These are phyloP conservation scores for Lodderomyces jiufengensis DNA, from an alignment of 1,139 yeast species.

Conservation along the genomic window DNA sequence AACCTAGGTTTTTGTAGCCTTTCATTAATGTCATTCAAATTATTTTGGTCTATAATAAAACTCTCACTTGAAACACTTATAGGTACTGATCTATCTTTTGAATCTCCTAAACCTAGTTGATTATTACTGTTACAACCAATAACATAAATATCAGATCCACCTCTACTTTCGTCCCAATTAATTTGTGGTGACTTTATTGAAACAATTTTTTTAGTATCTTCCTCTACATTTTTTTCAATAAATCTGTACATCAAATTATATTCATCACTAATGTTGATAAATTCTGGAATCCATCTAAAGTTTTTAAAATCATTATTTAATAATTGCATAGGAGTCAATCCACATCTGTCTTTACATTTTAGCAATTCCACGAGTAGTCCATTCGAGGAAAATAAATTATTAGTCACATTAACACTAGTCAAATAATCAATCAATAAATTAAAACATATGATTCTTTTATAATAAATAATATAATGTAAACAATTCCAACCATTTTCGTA, in stretches of 20 bases:
- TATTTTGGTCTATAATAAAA: conserved; percentile 15
- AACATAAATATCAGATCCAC: conserved; percentile 60
- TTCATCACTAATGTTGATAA: conserved; percentile 32
- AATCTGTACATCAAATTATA: conserved; percentile 24
- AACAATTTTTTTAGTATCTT: conserved; percentile 7
- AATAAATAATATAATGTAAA: conserved; percentile 63
- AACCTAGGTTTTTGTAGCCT: conserved; percentile 38
- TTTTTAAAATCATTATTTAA: conserved; percentile 41
- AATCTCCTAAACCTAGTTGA: conserved; percentile 67
- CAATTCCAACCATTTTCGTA: conserved; percentile 83
- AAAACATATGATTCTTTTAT: conserved; percentile 58
- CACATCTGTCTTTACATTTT: conserved; percentile 63
- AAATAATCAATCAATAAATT: conserved; percentile 43
- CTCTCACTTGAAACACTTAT: conserved; percentile 11
- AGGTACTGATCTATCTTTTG: conserved; percentile 50
- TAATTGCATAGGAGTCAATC: conserved; percentile 61
- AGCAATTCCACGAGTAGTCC: conserved; percentile 35
- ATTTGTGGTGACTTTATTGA: conserved; percentile 15
- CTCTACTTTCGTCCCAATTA: conserved; percentile 39
- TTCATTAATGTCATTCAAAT: conserved; percentile 12
- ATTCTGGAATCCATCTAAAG: conserved; percentile 43
- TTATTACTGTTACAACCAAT: conserved; percentile 66
- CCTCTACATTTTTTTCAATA: conserved; percentile 8
- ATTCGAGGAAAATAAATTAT: conserved; percentile 19
- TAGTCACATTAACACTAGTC: conserved; percentile 14